Evolutionary conservation across 345 rosid species (phyloP).

Genomic region (Lepidium sativum): DNA sequence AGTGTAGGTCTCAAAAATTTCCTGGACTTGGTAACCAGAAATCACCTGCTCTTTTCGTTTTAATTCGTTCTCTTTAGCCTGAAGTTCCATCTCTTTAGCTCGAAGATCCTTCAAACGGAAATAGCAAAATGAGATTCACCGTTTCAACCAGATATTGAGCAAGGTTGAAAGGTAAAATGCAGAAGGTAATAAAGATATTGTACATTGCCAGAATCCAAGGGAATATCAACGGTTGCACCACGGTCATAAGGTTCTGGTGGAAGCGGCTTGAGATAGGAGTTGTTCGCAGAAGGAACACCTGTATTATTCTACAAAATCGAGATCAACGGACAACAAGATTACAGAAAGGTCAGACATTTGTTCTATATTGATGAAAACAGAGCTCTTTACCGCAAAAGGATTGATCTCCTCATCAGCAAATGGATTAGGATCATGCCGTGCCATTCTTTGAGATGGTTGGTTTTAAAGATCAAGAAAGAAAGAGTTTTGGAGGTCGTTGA

Average conservation of each 20-base stretch:
- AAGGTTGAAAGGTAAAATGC: not conserved
- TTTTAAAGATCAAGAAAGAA: slow-evolving; percentile 12
- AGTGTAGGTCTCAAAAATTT: not conserved
- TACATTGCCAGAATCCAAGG: slow-evolving; percentile 77
- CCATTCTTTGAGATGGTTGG: slow-evolving; percentile 37
- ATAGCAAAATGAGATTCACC: not conserved
- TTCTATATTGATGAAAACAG: not conserved
- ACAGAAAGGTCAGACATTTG: not conserved
- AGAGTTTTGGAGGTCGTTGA: slow-evolving; percentile 15
- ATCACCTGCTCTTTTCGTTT: slow-evolving; percentile 77
- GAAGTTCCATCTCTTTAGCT: slow-evolving; percentile 88
- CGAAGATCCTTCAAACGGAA: slow-evolving; percentile 54
- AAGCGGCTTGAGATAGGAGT: slow-evolving; percentile 79
- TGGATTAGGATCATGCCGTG: slow-evolving; percentile 61
- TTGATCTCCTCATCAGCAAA: slow-evolving; percentile 84
- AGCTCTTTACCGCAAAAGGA: slow-evolving; percentile 68
- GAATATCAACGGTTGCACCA: slow-evolving; percentile 84
- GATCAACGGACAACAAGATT: slow-evolving; percentile 14
- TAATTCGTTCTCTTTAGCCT: slow-evolving; percentile 85
- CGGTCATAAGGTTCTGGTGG: slow-evolving; percentile 96
- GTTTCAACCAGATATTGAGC: not conserved
- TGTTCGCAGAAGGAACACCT: slow-evolving; percentile 68
- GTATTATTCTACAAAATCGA: slow-evolving; percentile 46
- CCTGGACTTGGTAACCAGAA: not conserved
- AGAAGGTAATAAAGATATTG: not conserved